Conservation (phyloP, 139 green algal species). For the Chlamydomonas applanata region DNA sequence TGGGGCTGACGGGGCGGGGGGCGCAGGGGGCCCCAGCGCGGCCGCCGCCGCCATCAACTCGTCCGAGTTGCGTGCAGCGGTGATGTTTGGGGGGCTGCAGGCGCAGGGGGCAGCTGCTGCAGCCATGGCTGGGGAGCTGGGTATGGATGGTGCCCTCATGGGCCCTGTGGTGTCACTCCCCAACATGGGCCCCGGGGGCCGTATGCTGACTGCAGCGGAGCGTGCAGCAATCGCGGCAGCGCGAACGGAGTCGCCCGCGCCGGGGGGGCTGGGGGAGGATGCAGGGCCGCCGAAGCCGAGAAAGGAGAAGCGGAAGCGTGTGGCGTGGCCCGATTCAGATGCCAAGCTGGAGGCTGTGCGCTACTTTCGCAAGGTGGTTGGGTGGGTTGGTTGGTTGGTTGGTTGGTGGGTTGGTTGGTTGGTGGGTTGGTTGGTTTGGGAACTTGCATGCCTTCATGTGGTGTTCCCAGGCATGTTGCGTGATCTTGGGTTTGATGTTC, state of each 20-base stretch:
- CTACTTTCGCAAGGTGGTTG: constrained; percentile 7
- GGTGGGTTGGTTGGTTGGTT: background rate
- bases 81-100: constrained; percentile 4
- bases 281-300: constrained; percentile 2
- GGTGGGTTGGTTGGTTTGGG: too few relatives aligned
- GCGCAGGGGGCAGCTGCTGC: background rate
- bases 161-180: background rate
- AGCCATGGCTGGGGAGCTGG: background rate
- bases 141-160: background rate
- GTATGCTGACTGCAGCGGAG: background rate
- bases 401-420: too few relatives aligned
- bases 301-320: constrained; percentile 31
- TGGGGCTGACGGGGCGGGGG: background rate
- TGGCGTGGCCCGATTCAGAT: constrained; percentile 25
- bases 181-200: too few relatives aligned
- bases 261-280: background rate
- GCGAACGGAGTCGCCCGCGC: background rate
- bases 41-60: background rate
- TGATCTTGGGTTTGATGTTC: too few relatives aligned
- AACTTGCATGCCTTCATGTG: too few relatives aligned
- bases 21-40: background rate
- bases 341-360: constrained; percentile 11
- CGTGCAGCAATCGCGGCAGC: background rate
- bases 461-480: too few relatives aligned
- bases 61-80: background rate